Base-by-base conservation (phyloP, 2,329 filamentous ascomycete species). In the Fusarium clavum region DNA sequence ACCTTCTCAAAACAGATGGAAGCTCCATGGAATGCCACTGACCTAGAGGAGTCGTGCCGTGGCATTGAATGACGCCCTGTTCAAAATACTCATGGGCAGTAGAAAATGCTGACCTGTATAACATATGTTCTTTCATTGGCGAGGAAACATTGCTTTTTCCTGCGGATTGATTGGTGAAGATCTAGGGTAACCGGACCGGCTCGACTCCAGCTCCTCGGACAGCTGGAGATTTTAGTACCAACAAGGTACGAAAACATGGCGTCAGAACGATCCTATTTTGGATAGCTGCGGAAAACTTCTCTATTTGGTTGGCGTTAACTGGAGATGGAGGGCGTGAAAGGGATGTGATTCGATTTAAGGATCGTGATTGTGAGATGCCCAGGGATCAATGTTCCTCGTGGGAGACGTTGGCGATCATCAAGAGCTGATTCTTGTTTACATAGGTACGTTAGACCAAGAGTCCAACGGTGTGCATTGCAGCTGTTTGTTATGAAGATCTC, bases 251-350 rank as follows among this genome's bases (percentile, higher is more conserved):
- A 25, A 25, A 52, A 56, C 34, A 73, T 75, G 72, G 73, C 72
- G 73, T 75, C 72, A 73, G 73, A 61, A 64, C 61, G 47, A 62
- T 64, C 38, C 69, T 48, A 44, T 59, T 61, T 59, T 43, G 57
- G 32, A 47, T 45, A 63, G 46, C 34, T 63, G 61, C 51, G 51
- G 55, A 60, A 57, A 59, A 65, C 46, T 53, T 43, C 65, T 64
- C 40, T 48, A 57, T 54, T 46, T 48, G 59, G 67, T 67, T 67
- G 67, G 66, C 57, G 72, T 75, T 71, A 71, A 69, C 57, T 72
- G 62, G 49, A 44, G 57, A 54, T 54, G 66, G 59, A 70, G 63
- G 53, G 55, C 48, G 32, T 30, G 57, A 45, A 60, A 30, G 57
- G 45, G 55, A 51, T 70, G 48, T 69, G 70, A 73, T 74, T 72